Percentiles rank a stretch among this genome's conserved stretches.
phyloP scores from a whole-genome alignment of 2,329 filamentous ascomycete genomes.

The Nemania sp. region DNA sequence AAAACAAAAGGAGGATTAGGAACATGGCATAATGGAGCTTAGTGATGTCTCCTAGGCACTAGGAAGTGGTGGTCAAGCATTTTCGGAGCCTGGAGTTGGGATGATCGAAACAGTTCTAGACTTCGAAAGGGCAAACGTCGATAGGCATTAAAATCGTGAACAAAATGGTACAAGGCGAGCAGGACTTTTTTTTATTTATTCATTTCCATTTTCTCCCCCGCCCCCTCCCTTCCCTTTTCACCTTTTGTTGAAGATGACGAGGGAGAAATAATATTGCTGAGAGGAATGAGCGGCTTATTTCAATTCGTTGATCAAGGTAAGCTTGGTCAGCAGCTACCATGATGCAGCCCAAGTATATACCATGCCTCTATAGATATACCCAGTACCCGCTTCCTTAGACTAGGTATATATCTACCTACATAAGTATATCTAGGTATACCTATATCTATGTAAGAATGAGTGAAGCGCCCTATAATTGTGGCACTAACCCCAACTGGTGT shows the following conservation, averaged over 20 bases:
- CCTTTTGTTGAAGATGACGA: not conserved
- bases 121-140: constrained; percentile 26
- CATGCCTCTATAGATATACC: too few species aligned
- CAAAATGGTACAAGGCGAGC: constrained; percentile 20
- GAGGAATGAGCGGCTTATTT: constrained; percentile 6
- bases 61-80: constrained; percentile 21
- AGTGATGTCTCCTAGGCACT: not conserved
- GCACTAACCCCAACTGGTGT: not conserved
- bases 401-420: not conserved
- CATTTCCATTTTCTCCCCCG: not conserved
- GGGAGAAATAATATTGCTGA: not conserved
- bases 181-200: not conserved
- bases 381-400: too few species aligned
- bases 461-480: not conserved
- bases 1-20: not conserved
- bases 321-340: constrained; percentile 2
- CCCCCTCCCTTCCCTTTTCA: not conserved
- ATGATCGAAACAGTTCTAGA: constrained; percentile 31
- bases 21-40: constrained; percentile 16
- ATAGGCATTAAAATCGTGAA: constrained; percentile 28
- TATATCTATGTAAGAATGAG: not conserved
- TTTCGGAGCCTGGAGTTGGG: constrained; percentile 38
- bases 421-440: not conserved
- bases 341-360: too few species aligned
- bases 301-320: not conserved